These are phyloP conservation scores for Calonectria fujianensis DNA, from an alignment of 2,329 filamentous ascomycete species.

Conservation along the genomic window DNA sequence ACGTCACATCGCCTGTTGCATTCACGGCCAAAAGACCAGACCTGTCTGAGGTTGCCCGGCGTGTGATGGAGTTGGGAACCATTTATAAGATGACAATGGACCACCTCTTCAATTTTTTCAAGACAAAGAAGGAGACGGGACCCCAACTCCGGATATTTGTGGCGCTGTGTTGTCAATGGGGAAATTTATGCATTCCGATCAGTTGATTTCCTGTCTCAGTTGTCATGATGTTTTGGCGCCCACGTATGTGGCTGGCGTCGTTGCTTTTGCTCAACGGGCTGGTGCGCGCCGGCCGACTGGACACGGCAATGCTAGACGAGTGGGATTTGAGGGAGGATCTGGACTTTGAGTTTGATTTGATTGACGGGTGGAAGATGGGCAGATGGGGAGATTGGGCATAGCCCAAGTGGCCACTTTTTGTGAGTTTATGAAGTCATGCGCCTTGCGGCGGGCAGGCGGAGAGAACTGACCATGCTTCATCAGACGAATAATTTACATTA, in stretches of 20 bases:
- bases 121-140: neutral
- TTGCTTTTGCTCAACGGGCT: slow-evolving; percentile 8
- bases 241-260: slow-evolving; percentile 27
- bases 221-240: slow-evolving; percentile 22
- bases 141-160: neutral
- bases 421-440: slow-evolving; percentile 23
- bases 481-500: neutral
- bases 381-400: slow-evolving; percentile 10
- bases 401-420: slow-evolving; percentile 12
- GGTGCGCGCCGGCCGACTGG: neutral
- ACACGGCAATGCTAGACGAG: slow-evolving; percentile 34
- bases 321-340: slow-evolving; percentile 38
- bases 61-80: too few relatives aligned
- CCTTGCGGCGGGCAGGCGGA: neutral
- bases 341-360: slow-evolving; percentile 35
- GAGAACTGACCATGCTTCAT: slow-evolving; percentile 16
- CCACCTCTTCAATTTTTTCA: neutral
- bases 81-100: neutral
- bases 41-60: neutral
- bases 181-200: neutral
- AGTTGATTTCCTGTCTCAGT: neutral
- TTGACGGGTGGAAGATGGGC: slow-evolving; percentile 28
- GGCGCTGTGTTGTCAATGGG: neutral
- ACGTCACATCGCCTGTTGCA: neutral
- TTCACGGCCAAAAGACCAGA: slow-evolving; percentile 2